Evolutionary conservation across 441 rosid species (phyloP).

Genomic region (Kokia cookei): DNA sequence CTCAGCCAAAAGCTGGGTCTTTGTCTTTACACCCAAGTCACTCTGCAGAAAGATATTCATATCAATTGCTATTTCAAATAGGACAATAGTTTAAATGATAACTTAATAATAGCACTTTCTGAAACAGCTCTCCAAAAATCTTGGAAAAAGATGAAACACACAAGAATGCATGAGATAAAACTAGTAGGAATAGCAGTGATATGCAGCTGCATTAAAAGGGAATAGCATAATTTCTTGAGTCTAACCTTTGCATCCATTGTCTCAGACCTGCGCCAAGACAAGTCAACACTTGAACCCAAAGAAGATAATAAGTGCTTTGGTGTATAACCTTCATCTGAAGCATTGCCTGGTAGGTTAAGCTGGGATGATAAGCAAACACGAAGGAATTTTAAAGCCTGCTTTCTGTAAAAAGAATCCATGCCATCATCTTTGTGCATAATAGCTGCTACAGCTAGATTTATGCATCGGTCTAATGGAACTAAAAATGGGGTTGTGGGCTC

Average conservation of each 20-base stretch:
- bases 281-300: slow-evolving; percentile 65
- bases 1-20: slow-evolving; percentile 97
- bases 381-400: slow-evolving; percentile 87
- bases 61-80: not conserved
- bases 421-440: slow-evolving; percentile 54
- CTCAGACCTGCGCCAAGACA: slow-evolving; percentile 73
- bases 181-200: not conserved
- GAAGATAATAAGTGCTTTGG: slow-evolving; percentile 52
- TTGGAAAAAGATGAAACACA: slow-evolving; percentile 1
- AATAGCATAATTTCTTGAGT: slow-evolving; percentile 5
- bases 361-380: slow-evolving; percentile 90
- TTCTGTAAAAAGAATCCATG: slow-evolving; percentile 71
- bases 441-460: slow-evolving; percentile 94
- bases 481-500: slow-evolving; percentile 94
- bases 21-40: slow-evolving; percentile 95
- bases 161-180: slow-evolving; percentile 3
- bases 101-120: not conserved
- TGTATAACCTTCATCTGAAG: slow-evolving; percentile 66
- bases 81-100: not conserved
- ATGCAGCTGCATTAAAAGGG: slow-evolving; percentile 8
- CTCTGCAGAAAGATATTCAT: slow-evolving; percentile 45
- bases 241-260: slow-evolving; percentile 75
- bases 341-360: slow-evolving; percentile 90
- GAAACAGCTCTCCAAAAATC: not conserved
- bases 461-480: slow-evolving; percentile 92